Evolutionary conservation across 2,329 filamentous ascomycete genomes (phyloP), one percentile per base, ranked within the genome.

Genomic region (Penicillium expansum): DNA sequence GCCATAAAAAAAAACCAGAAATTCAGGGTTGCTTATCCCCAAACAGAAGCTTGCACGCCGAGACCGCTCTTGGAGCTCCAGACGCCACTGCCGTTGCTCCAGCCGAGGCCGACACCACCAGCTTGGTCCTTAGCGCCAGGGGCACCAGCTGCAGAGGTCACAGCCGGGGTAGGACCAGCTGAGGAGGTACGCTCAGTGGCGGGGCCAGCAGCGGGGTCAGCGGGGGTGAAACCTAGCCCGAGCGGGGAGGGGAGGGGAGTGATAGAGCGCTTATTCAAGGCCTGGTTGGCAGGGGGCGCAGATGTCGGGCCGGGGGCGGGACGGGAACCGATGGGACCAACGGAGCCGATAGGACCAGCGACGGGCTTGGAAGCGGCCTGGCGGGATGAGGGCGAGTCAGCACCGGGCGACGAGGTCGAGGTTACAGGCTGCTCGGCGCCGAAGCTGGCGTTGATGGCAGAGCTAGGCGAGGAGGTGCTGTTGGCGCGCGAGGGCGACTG

Each of bases 261-360:
- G 8, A 91, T 96, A 0, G 92, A 91, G 58, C 91, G 90, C 76
- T 94, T 94, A 75, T 83, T 89, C 64, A 90, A 73, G 10, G 82
- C 80, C 33, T 83, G 81, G 67, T 86, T 87, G 32, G 80, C 71
- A 9, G 76, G 67, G 50, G 76, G 75, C 29, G 71, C 73, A 38
- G 71, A 64, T 32, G 74, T 77, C n/a, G 84, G 77, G 33, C 80
- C 82, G 38, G 82, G 83, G 18, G 84, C 82, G 4, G 93, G 93
- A 43, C 94, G 88, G 56, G 93, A 97, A 62, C 94, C 94, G 66
- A 97, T 97, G 18, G 94, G 93, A 22, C 92, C 93, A 52, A 97
- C 92, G 5, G 89, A 82, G 56, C 82, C 83, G 48, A 80, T 74
- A 60, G 82, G 80, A 48, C 78, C 79, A 60, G 83, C 72, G 77